Base-by-base conservation (phyloP, 108 stramenopile genomes). In the Discostella pseudostelligera region DNA sequence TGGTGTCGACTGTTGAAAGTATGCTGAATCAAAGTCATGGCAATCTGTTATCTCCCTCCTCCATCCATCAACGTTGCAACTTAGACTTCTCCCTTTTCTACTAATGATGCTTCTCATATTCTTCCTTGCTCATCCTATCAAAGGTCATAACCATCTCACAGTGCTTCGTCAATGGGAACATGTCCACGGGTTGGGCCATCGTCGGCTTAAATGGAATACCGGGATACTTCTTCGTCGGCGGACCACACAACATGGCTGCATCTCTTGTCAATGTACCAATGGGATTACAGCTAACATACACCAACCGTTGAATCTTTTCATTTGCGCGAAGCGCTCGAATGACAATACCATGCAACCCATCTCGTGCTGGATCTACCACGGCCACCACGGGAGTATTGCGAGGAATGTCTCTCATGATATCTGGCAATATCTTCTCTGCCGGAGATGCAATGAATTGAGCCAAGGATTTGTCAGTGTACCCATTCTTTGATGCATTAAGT, bases 281-380 rank as follows among this genome's bases (percentile, higher is more conserved):
- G 37, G 97, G 96, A 65, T 97, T 96, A 80, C 96, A 97, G 43
- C 81, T 84, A n/a, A 97, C 96, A 59, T 97, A 97, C 11, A 97
- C 90, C 40, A 97, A 70, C 29, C 90, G 75, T 22, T 89, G 70
- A 56, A 97, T 89, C 28, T 57, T 62, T 22, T 78, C 59, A 59
- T 77, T 88, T 21, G 44, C 44, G 4, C 96, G 87, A 29, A 97
- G 71, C 25, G 88, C 76, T 24, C 78, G 65, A 21, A 96, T 54
- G 16, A 96, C 96, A 39, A 74, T 79, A 16, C 69, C 74, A 55
- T 95, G 94, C 8, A 96, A 68, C 3, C 97, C 97, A 26, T 92
- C 92, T 59, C 97, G 81, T 0, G 97, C 96, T 0, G 97, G 97
- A 74, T 97, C 97, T 0, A 97, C 89, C 3, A 97, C 82, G 11